Evolutionary conservation across 805 yeast genomes (phyloP), one percentile per base, ranked within the genome.

Genomic region (Yarrowia porcina): DNA sequence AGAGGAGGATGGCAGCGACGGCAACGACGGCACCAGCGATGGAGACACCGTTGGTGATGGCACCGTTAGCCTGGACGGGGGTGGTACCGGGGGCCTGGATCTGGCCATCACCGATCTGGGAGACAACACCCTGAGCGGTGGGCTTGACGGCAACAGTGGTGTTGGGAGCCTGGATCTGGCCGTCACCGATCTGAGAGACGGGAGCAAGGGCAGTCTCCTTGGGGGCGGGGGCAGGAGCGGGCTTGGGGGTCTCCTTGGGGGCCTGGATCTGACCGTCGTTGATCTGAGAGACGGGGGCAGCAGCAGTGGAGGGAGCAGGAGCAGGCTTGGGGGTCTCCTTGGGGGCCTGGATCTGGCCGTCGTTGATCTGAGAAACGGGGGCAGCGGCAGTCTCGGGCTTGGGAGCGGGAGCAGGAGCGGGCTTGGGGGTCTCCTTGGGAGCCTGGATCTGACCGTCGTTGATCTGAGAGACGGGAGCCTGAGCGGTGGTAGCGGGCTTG

Each of bases 361-460:
- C 60, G 45, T n/a, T n/a, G 15, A 52, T 52, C 45, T 52, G 60
- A 36, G 60, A 52, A 15, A 49, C 56, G 39, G 56, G 56, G n/a
- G 60, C 60, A 17, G 11, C 13, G 8, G 60, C 60, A 6, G 60
- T 36, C n/a, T n/a, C n/a, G n/a, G n/a, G n/a, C n/a, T n/a, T n/a
- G n/a, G n/a, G n/a, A n/a, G 28, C 28, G 8, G 28, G 28, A 25
- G 28, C 38, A 12, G 38, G 38, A 32, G 38, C 36, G 17, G 52
- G 52, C 35, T 32, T 32, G 38, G 12, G 28, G 49, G 57, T 52
- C 4, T 21, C 23, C 60, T 35, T 52, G 45, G 60, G 60, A 11
- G 60, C 60, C 60, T 52, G 60, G 45, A 52, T 52, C 60, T 52
- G 60, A 7, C 60, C 60, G 27, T 52, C 60, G 45, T n/a, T n/a